Evolutionary conservation across 352 stramenopile species (phyloP).

Genomic region (Globisporangium lucens): DNA sequence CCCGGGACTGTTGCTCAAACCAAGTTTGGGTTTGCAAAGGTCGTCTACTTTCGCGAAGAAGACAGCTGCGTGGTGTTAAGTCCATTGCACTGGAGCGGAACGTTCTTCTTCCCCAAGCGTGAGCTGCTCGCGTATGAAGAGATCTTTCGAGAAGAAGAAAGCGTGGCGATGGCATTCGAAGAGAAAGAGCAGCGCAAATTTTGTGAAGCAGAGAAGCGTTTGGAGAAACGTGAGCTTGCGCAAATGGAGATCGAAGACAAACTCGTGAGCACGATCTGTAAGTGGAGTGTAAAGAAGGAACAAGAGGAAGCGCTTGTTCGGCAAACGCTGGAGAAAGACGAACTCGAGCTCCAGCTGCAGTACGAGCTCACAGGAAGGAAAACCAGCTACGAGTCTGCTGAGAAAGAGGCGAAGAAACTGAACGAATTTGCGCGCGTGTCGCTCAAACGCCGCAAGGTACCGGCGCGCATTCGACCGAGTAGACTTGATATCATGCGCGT

Average conservation of each 20-base stretch:
- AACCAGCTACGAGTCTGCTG: constrained; percentile 19
- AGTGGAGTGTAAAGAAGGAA: constrained; percentile 42
- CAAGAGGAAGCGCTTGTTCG: constrained; percentile 30
- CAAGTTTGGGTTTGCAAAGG: constrained; percentile 41
- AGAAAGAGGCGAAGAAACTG: constrained; percentile 34
- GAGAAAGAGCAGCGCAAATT: constrained; percentile 28
- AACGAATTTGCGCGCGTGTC: constrained; percentile 30
- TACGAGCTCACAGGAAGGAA: constrained; percentile 43
- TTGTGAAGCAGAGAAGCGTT: constrained; percentile 16
- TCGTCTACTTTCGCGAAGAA: constrained; percentile 48
- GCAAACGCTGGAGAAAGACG: constrained; percentile 30
- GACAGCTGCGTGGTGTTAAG: constrained; percentile 51
- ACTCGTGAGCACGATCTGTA: constrained; percentile 26
- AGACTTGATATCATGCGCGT: constrained; percentile 49
- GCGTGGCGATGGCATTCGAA: constrained; percentile 42
- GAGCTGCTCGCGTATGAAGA: constrained; percentile 47
- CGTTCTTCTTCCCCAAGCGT: constrained; percentile 42
- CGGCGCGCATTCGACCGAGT: constrained; percentile 14
- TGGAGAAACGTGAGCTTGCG: constrained; percentile 24
- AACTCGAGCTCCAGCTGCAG: constrained; percentile 43
- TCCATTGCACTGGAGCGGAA: constrained; percentile 44
- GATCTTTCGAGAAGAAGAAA: constrained; percentile 43
- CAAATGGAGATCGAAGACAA: constrained; percentile 51
- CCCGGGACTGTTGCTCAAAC: constrained; percentile 39
- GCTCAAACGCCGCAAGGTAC: constrained; percentile 24